Percentiles rank a stretch among this genome's conserved stretches.
phyloP scores from a whole-genome alignment of 2,329 filamentous ascomycete genomes.

The Graphilbum fragrans region DNA sequence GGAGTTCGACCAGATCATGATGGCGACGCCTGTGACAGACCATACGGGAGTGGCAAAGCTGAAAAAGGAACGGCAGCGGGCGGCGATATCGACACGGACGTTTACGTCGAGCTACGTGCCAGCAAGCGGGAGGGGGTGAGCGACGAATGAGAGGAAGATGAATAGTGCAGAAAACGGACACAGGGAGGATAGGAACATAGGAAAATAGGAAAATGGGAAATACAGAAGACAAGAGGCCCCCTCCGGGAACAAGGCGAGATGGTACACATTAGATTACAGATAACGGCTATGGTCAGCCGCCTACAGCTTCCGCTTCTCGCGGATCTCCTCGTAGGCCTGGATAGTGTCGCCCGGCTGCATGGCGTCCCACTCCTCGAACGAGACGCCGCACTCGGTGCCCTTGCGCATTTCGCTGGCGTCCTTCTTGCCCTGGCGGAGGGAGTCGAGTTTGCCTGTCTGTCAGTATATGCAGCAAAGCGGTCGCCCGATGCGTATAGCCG shows the following conservation, averaged over 20 bases:
- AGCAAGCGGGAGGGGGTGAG: slow-evolving; percentile 34
- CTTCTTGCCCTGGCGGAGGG: slow-evolving; percentile 87
- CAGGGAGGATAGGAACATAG: background rate
- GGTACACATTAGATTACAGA: background rate
- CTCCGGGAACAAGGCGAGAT: background rate
- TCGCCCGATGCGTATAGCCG: no score
- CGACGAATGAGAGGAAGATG: background rate
- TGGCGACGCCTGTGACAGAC: slow-evolving; percentile 82
- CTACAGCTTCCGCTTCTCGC: slow-evolving; percentile 53
- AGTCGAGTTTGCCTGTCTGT: slow-evolving; percentile 56
- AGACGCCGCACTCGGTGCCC: slow-evolving; percentile 85
- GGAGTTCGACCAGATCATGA: slow-evolving; percentile 86
- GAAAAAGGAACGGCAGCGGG: slow-evolving; percentile 40
- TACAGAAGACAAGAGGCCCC: background rate
- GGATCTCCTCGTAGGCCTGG: slow-evolving; percentile 73
- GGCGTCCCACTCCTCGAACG: slow-evolving; percentile 67
- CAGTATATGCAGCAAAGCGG: background rate
- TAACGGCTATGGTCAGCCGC: background rate
- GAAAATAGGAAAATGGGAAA: no score
- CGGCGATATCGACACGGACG: slow-evolving; percentile 33
- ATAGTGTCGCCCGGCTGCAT: slow-evolving; percentile 74
- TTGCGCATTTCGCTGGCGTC: slow-evolving; percentile 83
- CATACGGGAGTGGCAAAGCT: slow-evolving; percentile 54
- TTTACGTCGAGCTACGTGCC: slow-evolving; percentile 37
- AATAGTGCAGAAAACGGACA: background rate